Base-by-base conservation (phyloP, 192 early-diverging fungal genomes). In the Rhizoclosmatium globosum region DNA sequence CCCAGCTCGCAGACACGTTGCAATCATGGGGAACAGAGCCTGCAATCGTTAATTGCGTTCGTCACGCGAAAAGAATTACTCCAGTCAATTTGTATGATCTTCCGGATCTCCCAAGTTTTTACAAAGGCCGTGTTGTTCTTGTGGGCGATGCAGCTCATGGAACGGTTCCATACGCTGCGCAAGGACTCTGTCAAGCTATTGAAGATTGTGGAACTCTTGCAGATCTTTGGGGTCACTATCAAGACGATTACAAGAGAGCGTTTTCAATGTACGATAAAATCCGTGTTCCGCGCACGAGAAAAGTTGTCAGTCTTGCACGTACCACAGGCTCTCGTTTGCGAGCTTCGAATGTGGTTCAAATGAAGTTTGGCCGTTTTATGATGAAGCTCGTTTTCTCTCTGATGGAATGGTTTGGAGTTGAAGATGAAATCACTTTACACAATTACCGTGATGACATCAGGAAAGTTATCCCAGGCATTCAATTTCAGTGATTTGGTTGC, bases 61-160 rank as follows among this genome's bases (percentile, higher is more conserved):
- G 45, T 17, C 68, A 69, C 45, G 15, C 68, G 13, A 17, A 38
- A 41, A 17, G 45, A 47, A 9, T 69, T 19, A 69, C 68, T 15
- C 68, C 68, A 46, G 68, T 69, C 68, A 69, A 69, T 45, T 17
- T 69, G 31, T 69, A 69, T 45, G 68, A 69, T 47, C 31, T 69
- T 23, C 68, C 68, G 46, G 68, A 69, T 46, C 31, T 69, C 7
- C 68, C 68, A 46, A 9, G 13, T 13, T 47, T 69, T 41, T 17
- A 39, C 1, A 46, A 41, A 19, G 68, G 68, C 31, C 31, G 31
- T 31, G 31, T 31, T 31, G 31, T 31, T 31, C 31, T 31, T 31
- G 31, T 31, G 31, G 68, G 68, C 13, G 68, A 69, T 41, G 68
- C 68, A 15, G 68, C 68, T 23, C 68, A 69, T 41, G 68, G 68